phyloP scores from a whole-genome alignment of 2,329 filamentous ascomycete genomes.

The Aspergillus felis region DNA sequence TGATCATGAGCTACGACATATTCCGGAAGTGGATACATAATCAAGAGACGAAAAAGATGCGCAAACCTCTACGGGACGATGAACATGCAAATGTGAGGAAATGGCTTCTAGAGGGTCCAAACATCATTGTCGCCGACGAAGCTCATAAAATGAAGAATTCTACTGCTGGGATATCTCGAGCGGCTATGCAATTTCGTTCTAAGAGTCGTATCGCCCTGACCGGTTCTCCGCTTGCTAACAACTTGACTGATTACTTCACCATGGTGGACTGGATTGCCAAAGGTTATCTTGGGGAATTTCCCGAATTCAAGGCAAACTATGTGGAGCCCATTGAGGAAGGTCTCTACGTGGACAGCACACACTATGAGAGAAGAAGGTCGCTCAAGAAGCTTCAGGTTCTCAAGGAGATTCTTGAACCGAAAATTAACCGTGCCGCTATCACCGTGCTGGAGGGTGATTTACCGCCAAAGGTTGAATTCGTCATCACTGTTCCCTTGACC shows the following conservation, averaged over 20 bases:
- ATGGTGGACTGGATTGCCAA: conserved; percentile 87
- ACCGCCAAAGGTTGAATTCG: conserved; percentile 74
- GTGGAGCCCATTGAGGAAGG: conserved; percentile 69
- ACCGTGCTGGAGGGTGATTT: conserved; percentile 63
- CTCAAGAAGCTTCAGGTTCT: conserved; percentile 67
- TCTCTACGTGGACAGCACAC: conserved; percentile 61
- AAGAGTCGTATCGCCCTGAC: conserved; percentile 76
- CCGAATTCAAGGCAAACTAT: conserved; percentile 69
- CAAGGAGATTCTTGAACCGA: conserved; percentile 68
- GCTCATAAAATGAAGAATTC: conserved; percentile 75
- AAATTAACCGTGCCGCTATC: conserved; percentile 72
- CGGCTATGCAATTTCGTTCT: conserved; percentile 60
- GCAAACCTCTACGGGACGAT: conserved; percentile 28
- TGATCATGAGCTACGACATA: conserved; percentile 73
- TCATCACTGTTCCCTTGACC: conserved; percentile 70
- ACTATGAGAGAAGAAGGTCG: conserved; percentile 53
- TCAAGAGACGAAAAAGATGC: conserved; percentile 23
- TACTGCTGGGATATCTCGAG: conserved; percentile 48
- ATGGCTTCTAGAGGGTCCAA: conserved; percentile 58
- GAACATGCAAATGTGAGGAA: conserved; percentile 40
- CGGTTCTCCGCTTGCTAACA: conserved; percentile 81
- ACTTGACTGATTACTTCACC: conserved; percentile 76
- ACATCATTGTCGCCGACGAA: conserved; percentile 78
- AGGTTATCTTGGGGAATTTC: conserved; percentile 65
- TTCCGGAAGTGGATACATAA: conserved; percentile 50